A percentile compares a stretch with the other conserved stretches of the same genome.
Evolutionary conservation across 2,329 filamentous ascomycete genomes (phyloP).

Genomic region (Neobulgaria alba): DNA sequence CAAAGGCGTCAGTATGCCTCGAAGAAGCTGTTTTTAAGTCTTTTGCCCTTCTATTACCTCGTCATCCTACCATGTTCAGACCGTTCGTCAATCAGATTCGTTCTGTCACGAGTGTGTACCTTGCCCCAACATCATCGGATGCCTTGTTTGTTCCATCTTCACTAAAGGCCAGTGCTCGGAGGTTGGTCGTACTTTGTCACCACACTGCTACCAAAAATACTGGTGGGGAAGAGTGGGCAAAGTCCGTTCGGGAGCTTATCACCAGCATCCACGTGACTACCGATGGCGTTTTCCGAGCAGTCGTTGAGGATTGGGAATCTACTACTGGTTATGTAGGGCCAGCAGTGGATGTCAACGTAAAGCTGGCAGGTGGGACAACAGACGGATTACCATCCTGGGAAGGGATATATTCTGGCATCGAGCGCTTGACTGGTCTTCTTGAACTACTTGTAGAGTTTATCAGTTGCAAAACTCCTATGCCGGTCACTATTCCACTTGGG

Average conservation of each 20-base stretch:
- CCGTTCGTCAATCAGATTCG: conserved; percentile 64
- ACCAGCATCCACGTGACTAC: conserved; percentile 60
- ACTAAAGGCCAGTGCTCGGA: conserved; percentile 50
- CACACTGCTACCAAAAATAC: conserved; percentile 75
- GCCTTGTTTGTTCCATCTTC: conserved; percentile 39
- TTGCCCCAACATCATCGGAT: conserved; percentile 56
- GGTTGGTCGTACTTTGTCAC: conserved; percentile 62
- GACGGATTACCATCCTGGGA: conserved; percentile 60
- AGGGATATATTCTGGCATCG: conserved; percentile 64
- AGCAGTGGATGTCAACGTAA: conserved; percentile 36
- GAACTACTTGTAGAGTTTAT: conserved; percentile 56
- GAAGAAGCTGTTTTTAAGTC: conserved; percentile 63
- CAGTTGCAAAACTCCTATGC: conserved; percentile 51
- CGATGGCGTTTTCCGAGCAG: conserved; percentile 68
- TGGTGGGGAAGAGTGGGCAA: conserved; percentile 69
- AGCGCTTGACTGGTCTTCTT: conserved; percentile 60
- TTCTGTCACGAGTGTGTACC: conserved; percentile 46
- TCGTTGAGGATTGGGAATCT: conserved; percentile 77
- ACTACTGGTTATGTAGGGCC: conserved; percentile 41
- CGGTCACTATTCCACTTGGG: conserved; percentile 60
- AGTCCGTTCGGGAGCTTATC: conserved; percentile 52
- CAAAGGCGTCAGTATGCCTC: conserved; percentile 39
- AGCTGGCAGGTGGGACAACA: conserved; percentile 38
- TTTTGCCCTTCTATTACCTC: conserved; percentile 63
- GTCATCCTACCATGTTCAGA: conserved; percentile 76